Conservation (phyloP, 1,284 basidiomycete species). For the Filobasidium uniguttulatum region DNA sequence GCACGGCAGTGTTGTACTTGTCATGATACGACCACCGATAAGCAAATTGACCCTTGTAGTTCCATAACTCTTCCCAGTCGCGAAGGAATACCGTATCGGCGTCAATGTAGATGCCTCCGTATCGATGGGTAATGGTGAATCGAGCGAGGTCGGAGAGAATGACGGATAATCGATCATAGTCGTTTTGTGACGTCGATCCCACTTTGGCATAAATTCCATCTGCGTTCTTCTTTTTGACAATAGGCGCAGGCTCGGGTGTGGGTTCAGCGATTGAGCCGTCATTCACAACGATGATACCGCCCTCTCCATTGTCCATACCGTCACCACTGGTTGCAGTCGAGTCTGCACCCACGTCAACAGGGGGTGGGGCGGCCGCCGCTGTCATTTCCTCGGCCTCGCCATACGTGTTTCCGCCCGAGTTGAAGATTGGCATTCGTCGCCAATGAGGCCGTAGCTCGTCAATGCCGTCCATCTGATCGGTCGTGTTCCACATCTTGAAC, state of each 20-base stretch:
- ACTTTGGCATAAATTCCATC: constrained; percentile 55
- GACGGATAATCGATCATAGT: constrained; percentile 65
- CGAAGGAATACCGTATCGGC: constrained; percentile 72
- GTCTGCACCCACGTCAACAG: constrained; percentile 11
- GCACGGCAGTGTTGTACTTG: constrained; percentile 74
- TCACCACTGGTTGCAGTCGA: background rate
- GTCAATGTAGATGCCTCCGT: constrained; percentile 73
- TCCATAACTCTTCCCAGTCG: constrained; percentile 87
- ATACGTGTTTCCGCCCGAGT: constrained; percentile 57
- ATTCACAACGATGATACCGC: constrained; percentile 20
- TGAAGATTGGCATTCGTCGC: constrained; percentile 54
- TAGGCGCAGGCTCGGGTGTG: constrained; percentile 21
- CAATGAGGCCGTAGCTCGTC: constrained; percentile 64
- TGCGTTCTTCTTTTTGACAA: constrained; percentile 38
- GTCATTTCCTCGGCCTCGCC: constrained; percentile 16
- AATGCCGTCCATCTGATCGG: constrained; percentile 68
- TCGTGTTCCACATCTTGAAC: constrained; percentile 82
- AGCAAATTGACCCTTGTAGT: constrained; percentile 72
- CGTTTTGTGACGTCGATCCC: constrained; percentile 58
- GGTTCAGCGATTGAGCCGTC: constrained; percentile 19
- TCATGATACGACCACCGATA: constrained; percentile 69
- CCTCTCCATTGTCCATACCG: constrained; percentile 5
- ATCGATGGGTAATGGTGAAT: constrained; percentile 71
- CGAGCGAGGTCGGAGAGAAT: constrained; percentile 77
- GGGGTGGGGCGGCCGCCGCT: constrained; percentile 13